Evolutionary conservation across 2,329 filamentous ascomycete genomes (phyloP), one percentile per base, ranked within the genome.

Genomic region (Neonectria punicea): DNA sequence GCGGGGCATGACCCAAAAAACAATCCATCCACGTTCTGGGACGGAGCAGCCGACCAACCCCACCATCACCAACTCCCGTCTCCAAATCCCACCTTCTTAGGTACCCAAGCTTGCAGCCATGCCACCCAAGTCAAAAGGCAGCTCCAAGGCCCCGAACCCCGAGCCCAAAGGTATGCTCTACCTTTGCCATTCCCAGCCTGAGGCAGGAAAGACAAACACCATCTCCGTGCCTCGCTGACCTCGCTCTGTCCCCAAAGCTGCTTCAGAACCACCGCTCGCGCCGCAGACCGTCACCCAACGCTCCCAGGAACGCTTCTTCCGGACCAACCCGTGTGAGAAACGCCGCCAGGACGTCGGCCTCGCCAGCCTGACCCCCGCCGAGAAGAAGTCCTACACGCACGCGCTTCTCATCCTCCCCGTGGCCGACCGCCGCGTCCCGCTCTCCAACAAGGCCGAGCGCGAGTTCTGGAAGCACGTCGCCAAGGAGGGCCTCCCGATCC

Each of bases 401-500:
- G 73, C 81, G 18, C 79, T 82, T 68, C 81, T 85, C 62, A 79
- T 86, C 44, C 78, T 78, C 47, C 80, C 80, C 50, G 79, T 81
- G 41, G 78, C 78, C 49, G 74, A 79, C 64, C 77, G 74, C 54
- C 72, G 71, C 11, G 69, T 82, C 4, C 66, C 73, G 47, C 74
- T 80, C 36, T 79, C 77, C 66, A 77, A 81, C 75, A 87, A 87
- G 75, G 77, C 83, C 28, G 83, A 87, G 73, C 83, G 84, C 72
- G 86, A 89, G 70, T 83, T 86, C 73, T 89, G 87, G 87, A 86
- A 86, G 76, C 79, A 81, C 51, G 80, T 87, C 67, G 82, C 82
- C 74, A 87, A 88, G 68, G 81, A 84, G 53, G 81, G 77, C 61
- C 78, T 87, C 14, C 84, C 86, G 5, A 77, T 85, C 54, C 84